Conservation (phyloP, 2,329 filamentous ascomycete genomes). For the Hysterium pulicare region DNA sequence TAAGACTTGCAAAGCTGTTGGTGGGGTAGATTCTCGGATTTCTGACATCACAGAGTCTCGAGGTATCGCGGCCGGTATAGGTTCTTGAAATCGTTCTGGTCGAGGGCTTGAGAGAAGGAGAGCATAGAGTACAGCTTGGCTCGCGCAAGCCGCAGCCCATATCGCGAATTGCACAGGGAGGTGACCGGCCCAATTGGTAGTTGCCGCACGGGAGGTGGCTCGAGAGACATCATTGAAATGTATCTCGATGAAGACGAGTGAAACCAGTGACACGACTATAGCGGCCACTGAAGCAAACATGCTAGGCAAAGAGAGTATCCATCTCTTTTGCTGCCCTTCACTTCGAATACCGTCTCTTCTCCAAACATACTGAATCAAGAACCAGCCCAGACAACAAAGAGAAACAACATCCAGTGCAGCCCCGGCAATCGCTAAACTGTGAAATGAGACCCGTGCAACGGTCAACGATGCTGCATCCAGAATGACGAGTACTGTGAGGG, state of each 20-base stretch:
- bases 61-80: slow-evolving; percentile 21
- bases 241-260: slow-evolving; percentile 26
- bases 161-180: slow-evolving; percentile 36
- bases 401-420: slow-evolving; percentile 29
- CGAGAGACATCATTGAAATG: slow-evolving; percentile 17
- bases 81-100: slow-evolving; percentile 9
- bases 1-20: slow-evolving; percentile 17
- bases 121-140: slow-evolving; percentile 29
- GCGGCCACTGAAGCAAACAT: slow-evolving; percentile 22
- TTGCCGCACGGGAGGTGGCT: slow-evolving; percentile 11
- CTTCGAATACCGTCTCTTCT: slow-evolving; percentile 22
- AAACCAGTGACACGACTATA: slow-evolving; percentile 23
- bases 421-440: slow-evolving; percentile 27
- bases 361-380: slow-evolving; percentile 27
- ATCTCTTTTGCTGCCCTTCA: slow-evolving; percentile 15
- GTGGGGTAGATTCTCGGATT: slow-evolving; percentile 21
- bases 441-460: slow-evolving; percentile 18
- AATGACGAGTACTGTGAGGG: slow-evolving; percentile 34
- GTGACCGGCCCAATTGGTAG: slow-evolving; percentile 19
- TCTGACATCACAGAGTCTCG: slow-evolving; percentile 37
- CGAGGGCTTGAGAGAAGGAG: slow-evolving; percentile 15
- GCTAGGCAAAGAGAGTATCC: slow-evolving; percentile 18
- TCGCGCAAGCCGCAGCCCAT: slow-evolving; percentile 30
- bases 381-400: slow-evolving; percentile 26
- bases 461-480: slow-evolving; percentile 34